These are phyloP conservation scores for Mycena indigotica DNA, from an alignment of 768 basidiomycete genomes.

Conservation along the genomic window DNA sequence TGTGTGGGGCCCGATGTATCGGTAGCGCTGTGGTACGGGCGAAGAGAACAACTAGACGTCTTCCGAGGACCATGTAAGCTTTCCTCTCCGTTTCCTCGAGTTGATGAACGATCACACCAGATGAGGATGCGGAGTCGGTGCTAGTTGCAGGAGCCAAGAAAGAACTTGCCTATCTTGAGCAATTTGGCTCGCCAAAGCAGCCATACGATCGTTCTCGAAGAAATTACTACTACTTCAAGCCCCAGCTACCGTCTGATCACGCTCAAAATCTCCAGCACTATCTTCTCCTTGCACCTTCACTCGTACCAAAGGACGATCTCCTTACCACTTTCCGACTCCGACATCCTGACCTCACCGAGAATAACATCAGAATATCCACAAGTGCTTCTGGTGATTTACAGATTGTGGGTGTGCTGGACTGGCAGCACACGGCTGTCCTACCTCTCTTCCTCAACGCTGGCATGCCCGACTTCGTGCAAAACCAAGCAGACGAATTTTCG, in stretches of 20 bases:
- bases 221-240: slow-evolving; percentile 30
- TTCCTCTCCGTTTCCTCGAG: neutral
- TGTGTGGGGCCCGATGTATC: slow-evolving; percentile 34
- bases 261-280: slow-evolving; percentile 32
- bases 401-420: slow-evolving; percentile 31
- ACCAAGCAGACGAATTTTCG: slow-evolving; percentile 29
- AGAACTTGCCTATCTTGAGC: slow-evolving; percentile 33
- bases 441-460: slow-evolving; percentile 34
- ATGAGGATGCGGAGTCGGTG: slow-evolving; percentile 28
- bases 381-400: slow-evolving; percentile 17
- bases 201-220: slow-evolving; percentile 29
- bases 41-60: slow-evolving; percentile 23
- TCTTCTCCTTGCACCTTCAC: slow-evolving; percentile 31
- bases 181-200: slow-evolving; percentile 31
- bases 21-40: slow-evolving; percentile 29
- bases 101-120: slow-evolving; percentile 18
- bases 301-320: slow-evolving; percentile 27
- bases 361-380: slow-evolving; percentile 31
- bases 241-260: slow-evolving; percentile 35
- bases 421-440: slow-evolving; percentile 35
- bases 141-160: slow-evolving; percentile 30
- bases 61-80: slow-evolving; percentile 29
- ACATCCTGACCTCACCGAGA: slow-evolving; percentile 31
- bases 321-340: slow-evolving; percentile 33
- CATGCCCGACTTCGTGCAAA: slow-evolving; percentile 30